These are phyloP conservation scores for Mucor lusitanicus DNA, from an alignment of 371 early-diverging fungal genomes.

Conservation along the genomic window DNA sequence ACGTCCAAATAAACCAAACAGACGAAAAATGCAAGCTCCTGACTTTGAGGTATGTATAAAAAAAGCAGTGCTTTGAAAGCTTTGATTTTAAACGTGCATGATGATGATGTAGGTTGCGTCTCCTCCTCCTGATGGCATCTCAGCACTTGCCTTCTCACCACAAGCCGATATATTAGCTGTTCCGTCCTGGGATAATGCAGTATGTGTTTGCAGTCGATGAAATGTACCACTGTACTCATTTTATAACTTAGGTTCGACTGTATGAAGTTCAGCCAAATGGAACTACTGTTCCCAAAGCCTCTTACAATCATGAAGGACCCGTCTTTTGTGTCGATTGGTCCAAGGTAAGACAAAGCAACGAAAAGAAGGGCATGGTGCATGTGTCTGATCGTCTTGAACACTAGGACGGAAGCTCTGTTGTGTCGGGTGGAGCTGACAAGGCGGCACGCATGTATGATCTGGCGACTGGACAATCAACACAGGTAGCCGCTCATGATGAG, in stretches of 20 bases:
- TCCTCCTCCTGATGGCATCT: constrained; percentile 78
- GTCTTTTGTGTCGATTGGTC: constrained; percentile 87
- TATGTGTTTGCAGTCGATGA: constrained; percentile 24
- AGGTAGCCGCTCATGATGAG: constrained; percentile 81
- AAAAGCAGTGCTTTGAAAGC: background rate
- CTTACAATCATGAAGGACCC: constrained; percentile 85
- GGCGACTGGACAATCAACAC: constrained; percentile 72
- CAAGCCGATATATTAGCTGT: constrained; percentile 82
- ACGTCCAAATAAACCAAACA: background rate
- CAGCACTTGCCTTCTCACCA: constrained; percentile 73
- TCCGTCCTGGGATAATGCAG: constrained; percentile 88
- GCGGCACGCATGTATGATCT: constrained; percentile 78
- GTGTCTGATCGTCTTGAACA: background rate
- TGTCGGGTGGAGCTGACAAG: constrained; percentile 69
- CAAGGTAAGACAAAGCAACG: constrained; percentile 56
- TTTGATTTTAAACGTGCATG: background rate
- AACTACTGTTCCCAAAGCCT: constrained; percentile 73
- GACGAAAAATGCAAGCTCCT: constrained; percentile 9
- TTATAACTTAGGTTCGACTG: constrained; percentile 72
- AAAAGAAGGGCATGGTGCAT: background rate
- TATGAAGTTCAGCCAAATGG: constrained; percentile 84
- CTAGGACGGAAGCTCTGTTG: constrained; percentile 35
- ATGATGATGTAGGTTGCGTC: constrained; percentile 48
- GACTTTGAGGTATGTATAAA: constrained; percentile 9
- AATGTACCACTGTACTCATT: background rate